Percentiles rank a stretch among this genome's conserved stretches.
These are phyloP conservation scores for Letharia lupina DNA, from an alignment of 495 filamentous ascomycete species.

Conservation along the genomic window DNA sequence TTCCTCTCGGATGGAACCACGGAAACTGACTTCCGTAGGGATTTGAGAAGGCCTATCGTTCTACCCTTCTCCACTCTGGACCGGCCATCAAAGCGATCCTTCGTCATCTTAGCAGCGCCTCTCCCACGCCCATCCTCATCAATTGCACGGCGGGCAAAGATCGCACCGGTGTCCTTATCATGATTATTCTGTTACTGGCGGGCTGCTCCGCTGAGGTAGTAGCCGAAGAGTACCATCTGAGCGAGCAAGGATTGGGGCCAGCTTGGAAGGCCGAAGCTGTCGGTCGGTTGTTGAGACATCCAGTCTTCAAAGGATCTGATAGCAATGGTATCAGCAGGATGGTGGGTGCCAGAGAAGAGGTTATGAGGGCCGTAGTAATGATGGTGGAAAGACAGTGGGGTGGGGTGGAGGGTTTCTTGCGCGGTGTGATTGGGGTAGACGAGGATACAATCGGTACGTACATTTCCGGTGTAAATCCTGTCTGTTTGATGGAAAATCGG, in stretches of 20 bases:
- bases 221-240: conserved; percentile 38
- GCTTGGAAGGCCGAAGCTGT: conserved; percentile 8
- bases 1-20: background rate
- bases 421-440: background rate
- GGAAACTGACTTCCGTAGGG: background rate
- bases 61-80: conserved; percentile 3
- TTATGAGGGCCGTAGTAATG: conserved; percentile 10
- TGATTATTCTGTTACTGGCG: conserved; percentile 47
- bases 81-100: conserved; percentile 4
- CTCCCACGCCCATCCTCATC: conserved; percentile 3
- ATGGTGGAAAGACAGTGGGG: conserved; percentile 8
- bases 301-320: conserved; percentile 1
- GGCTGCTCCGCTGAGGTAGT: conserved; percentile 39
- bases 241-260: conserved; percentile 7
- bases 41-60: conserved; percentile 6
- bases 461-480: too few species aligned
- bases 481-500: too few species aligned
- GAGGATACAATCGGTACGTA: background rate
- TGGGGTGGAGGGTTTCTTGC: conserved; percentile 5
- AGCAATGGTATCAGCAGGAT: background rate
- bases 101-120: background rate
- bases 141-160: conserved; percentile 48
- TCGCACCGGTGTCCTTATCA: conserved; percentile 53
- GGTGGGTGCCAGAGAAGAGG: conserved; percentile 7
- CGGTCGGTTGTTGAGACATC: conserved; percentile 1